Percentiles rank a stretch among this genome's conserved stretches.
phyloP scores from a whole-genome alignment of 2,329 filamentous ascomycete species.

The Claviceps spartinae region DNA sequence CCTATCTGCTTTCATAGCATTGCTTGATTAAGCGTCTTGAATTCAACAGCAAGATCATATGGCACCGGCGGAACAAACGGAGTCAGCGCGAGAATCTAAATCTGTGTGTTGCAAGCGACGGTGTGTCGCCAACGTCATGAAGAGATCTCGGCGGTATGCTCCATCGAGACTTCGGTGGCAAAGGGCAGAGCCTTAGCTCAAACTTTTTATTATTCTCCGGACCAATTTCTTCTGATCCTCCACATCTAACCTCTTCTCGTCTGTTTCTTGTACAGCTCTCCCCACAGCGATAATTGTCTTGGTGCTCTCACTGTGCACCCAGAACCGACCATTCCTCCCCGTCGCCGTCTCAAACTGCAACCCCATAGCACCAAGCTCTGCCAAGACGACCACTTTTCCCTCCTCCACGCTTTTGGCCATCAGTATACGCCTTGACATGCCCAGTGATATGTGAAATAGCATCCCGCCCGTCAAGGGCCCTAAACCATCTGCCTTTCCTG shows the following conservation, averaged over 20 bases:
- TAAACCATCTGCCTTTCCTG: slow-evolving; percentile 77
- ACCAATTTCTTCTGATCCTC: slow-evolving; percentile 60
- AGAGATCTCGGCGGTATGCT: too few species aligned
- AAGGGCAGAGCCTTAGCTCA: slow-evolving; percentile 25
- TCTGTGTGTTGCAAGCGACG: neutral
- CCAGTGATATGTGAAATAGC: slow-evolving; percentile 67
- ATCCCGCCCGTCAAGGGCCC: slow-evolving; percentile 77
- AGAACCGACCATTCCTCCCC: slow-evolving; percentile 81
- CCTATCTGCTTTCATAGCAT: neutral
- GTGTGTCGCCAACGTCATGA: too few species aligned
- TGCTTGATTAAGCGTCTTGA: too few species aligned
- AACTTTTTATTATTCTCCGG: slow-evolving; percentile 48
- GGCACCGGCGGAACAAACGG: neutral
- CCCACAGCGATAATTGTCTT: slow-evolving; percentile 68
- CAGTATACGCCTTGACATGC: slow-evolving; percentile 70
- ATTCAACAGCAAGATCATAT: neutral
- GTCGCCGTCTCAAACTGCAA: slow-evolving; percentile 87
- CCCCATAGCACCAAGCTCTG: slow-evolving; percentile 63
- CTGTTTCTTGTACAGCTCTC: slow-evolving; percentile 62
- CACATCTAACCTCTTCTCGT: slow-evolving; percentile 48
- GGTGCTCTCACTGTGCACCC: slow-evolving; percentile 70
- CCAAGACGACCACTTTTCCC: slow-evolving; percentile 58
- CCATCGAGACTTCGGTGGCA: too few species aligned
- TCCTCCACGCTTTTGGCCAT: slow-evolving; percentile 46
- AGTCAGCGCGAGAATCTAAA: neutral